A percentile compares a stretch with the other conserved stretches of the same genome.
phyloP scores from a whole-genome alignment of 108 stramenopile genomes.

The Skeletonema tropicum region DNA sequence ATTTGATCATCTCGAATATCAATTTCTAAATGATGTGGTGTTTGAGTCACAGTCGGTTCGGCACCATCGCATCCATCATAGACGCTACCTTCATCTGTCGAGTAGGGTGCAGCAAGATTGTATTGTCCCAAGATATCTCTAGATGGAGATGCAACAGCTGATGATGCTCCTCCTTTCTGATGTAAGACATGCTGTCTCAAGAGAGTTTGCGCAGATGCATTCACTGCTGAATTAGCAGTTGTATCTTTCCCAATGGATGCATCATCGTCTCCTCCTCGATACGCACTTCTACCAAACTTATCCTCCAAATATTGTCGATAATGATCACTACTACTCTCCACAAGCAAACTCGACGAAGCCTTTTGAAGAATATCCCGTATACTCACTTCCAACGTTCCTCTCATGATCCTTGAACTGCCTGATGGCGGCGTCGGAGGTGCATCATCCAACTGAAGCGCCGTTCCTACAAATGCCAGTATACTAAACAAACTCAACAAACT shows the following conservation, averaged over 20 bases:
- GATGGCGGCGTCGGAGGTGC: constrained; percentile 89
- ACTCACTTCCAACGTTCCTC: constrained; percentile 42
- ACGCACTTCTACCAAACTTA: neutral
- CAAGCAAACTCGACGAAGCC: constrained; percentile 43
- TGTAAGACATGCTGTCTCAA: constrained; percentile 19
- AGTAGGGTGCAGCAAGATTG: constrained; percentile 24
- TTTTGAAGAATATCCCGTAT: constrained; percentile 39
- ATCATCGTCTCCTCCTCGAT: neutral
- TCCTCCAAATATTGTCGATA: neutral
- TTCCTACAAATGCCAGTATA: constrained; percentile 69
- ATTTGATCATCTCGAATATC: constrained; percentile 89
- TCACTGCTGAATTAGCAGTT: constrained; percentile 3
- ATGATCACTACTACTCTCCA: constrained; percentile 13
- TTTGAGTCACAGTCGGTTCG: constrained; percentile 76
- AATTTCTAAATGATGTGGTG: constrained; percentile 80
- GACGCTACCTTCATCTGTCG: constrained; percentile 27
- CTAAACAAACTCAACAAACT: constrained; percentile 72
- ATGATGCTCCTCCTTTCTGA: neutral
- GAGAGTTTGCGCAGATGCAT: constrained; percentile 27
- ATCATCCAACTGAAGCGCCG: constrained; percentile 80
- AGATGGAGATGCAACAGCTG: neutral
- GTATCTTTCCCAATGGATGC: neutral
- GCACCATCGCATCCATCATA: constrained; percentile 55
- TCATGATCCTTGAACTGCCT: constrained; percentile 64
- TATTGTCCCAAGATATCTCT: constrained; percentile 13